These are phyloP conservation scores for Dactylellina parvicollis DNA, from an alignment of 2,329 filamentous ascomycete genomes.

Conservation along the genomic window DNA sequence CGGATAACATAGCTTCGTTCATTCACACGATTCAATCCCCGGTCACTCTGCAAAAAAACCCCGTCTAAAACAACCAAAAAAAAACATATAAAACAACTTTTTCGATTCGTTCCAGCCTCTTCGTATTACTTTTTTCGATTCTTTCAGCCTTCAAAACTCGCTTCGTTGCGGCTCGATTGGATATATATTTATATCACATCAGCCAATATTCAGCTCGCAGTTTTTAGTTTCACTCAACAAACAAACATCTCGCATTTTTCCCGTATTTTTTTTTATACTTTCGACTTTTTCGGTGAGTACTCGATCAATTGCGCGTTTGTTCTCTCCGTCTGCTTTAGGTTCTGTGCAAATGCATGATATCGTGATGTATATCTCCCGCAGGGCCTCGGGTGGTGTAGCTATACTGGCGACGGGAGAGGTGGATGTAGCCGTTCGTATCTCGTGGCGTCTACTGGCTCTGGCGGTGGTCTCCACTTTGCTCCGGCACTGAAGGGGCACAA, in stretches of 20 bases:
- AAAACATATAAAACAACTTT: conserved; percentile 17
- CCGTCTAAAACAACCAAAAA: conserved; percentile 15
- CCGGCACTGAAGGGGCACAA: conserved; percentile 33
- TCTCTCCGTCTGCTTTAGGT: background rate
- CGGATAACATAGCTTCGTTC: conserved; percentile 51
- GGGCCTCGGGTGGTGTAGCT: conserved; percentile 11
- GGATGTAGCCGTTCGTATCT: conserved; percentile 45
- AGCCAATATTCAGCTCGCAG: conserved; percentile 24
- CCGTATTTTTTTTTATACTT: background rate
- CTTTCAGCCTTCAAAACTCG: conserved; percentile 25
- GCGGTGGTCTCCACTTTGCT: conserved; percentile 36
- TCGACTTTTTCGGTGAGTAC: conserved; percentile 23
- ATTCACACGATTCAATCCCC: conserved; percentile 47
- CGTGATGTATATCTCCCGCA: conserved; percentile 21
- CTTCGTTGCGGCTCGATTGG: conserved; percentile 10
- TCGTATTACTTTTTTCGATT: conserved; percentile 40
- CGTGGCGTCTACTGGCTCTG: conserved; percentile 37
- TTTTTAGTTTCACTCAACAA: conserved; percentile 8
- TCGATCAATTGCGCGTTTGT: background rate
- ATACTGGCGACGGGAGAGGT: conserved; percentile 36
- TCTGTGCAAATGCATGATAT: background rate
- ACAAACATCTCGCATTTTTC: conserved; percentile 10
- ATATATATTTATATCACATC: conserved; percentile 26
- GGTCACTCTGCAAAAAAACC: conserved; percentile 41
- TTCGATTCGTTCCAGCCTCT: conserved; percentile 37